Conservation (phyloP, 2,329 filamentous ascomycete species). For the Drechmeria coniospora region DNA sequence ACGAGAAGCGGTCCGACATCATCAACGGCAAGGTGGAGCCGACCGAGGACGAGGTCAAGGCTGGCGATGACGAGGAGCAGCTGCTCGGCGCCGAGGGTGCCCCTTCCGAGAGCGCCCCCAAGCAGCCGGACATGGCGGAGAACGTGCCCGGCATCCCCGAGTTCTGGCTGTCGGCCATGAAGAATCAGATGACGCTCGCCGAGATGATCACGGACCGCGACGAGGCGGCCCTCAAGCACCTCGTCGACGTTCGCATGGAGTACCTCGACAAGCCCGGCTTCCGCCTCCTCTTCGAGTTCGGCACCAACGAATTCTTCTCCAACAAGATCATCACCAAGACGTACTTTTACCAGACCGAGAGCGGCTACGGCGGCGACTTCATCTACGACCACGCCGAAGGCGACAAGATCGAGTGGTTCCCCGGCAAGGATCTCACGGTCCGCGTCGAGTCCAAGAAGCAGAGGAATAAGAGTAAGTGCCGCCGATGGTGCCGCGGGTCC, state of each 20-base stretch:
- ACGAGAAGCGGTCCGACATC: conserved; percentile 86
- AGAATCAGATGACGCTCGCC: conserved; percentile 92
- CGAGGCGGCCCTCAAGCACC: conserved; percentile 78
- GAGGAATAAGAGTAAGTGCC: conserved; percentile 76
- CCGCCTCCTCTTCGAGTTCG: conserved; percentile 94
- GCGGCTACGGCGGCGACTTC: conserved; percentile 95
- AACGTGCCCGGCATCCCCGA: conserved; percentile 73
- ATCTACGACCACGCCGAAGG: conserved; percentile 99
- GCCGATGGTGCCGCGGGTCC: conserved; percentile 16
- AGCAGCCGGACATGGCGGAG: conserved; percentile 40
- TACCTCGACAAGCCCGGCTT: conserved; percentile 97
- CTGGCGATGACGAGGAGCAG: conserved; percentile 65
- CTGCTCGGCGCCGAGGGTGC: conserved; percentile 53
- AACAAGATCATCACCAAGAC: conserved; percentile 98
- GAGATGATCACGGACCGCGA: conserved; percentile 99
- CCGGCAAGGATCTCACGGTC: conserved; percentile 83
- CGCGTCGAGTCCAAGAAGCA: conserved; percentile 98
- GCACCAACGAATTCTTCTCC: conserved; percentile 88
- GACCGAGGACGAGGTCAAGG: conserved; percentile 70
- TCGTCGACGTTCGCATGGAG: conserved; percentile 95
- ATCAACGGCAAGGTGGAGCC: conserved; percentile 80
- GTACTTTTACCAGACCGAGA: conserved; percentile 98
- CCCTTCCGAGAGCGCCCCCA: conserved; percentile 38
- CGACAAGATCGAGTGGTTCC: conserved; percentile 95
- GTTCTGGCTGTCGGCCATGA: conserved; percentile 99